Evolutionary conservation across 2,329 filamentous ascomycete genomes (phyloP).

Genomic region (Ascochyta pisi): DNA sequence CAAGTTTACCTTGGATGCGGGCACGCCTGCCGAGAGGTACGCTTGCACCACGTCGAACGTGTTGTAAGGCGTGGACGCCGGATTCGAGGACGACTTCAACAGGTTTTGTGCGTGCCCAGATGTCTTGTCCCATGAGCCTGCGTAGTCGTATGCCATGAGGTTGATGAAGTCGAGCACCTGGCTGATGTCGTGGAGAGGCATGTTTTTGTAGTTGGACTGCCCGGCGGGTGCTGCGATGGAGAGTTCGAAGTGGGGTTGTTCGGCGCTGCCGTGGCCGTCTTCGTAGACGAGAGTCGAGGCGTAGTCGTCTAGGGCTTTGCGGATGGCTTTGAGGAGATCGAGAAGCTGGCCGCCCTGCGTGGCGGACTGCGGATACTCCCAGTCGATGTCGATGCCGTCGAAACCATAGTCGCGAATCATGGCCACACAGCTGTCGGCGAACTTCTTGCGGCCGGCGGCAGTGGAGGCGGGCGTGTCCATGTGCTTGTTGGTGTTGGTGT

Average conservation of each 20-base stretch:
- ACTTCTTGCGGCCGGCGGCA: constrained; percentile 65
- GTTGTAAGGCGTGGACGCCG: constrained; percentile 77
- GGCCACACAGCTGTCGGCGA: constrained; percentile 74
- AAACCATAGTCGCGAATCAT: constrained; percentile 84
- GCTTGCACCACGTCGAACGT: constrained; percentile 72
- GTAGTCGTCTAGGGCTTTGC: constrained; percentile 51
- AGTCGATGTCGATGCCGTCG: constrained; percentile 57
- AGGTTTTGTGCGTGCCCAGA: constrained; percentile 86
- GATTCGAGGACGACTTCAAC: constrained; percentile 63
- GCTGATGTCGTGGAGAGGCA: constrained; percentile 52
- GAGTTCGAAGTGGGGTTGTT: constrained; percentile 51
- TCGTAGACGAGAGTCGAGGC: constrained; percentile 39
- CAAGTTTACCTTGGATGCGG: constrained; percentile 76
- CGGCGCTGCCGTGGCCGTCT: constrained; percentile 17
- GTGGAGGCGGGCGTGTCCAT: constrained; percentile 74
- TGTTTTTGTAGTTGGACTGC: constrained; percentile 51
- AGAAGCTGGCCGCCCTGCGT: constrained; percentile 52
- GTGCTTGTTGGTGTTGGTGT: constrained; percentile 67
- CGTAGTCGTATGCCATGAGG: constrained; percentile 62
- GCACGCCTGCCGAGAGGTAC: constrained; percentile 70
- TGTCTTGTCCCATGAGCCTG: constrained; percentile 77
- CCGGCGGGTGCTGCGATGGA: constrained; percentile 56
- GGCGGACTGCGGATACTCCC: constrained; percentile 54
- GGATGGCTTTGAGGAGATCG: constrained; percentile 48
- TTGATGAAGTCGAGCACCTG: constrained; percentile 58